These are phyloP conservation scores for Pseudogymnoascus sp. DNA, from an alignment of 2,329 filamentous ascomycete species.

Conservation along the genomic window DNA sequence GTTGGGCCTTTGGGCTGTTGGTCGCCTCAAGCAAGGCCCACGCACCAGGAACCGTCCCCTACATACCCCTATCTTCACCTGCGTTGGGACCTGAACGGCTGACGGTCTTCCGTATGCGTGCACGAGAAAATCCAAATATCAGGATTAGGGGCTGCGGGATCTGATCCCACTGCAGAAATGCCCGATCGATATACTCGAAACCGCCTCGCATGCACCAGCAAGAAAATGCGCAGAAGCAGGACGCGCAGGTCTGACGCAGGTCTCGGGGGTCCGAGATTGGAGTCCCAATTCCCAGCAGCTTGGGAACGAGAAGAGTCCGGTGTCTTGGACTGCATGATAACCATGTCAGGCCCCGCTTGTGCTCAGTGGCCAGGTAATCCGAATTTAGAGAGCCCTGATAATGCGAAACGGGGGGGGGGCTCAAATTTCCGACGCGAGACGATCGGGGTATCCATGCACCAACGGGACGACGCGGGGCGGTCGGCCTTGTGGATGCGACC, in stretches of 20 bases:
- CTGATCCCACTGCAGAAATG: background rate
- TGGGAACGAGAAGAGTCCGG: background rate
- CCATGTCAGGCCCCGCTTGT: background rate
- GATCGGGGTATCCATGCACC: background rate
- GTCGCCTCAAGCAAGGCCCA: background rate
- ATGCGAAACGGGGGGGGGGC: background rate
- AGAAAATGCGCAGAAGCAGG: background rate
- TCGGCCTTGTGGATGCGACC: background rate
- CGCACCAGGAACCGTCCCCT: background rate
- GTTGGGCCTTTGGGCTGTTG: background rate
- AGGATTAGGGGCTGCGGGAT: background rate
- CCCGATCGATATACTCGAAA: background rate
- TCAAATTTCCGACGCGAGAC: constrained; percentile 2
- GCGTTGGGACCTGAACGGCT: background rate
- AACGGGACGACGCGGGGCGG: background rate
- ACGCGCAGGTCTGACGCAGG: background rate
- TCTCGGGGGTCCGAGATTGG: background rate
- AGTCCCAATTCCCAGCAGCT: background rate
- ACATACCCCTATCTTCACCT: background rate
- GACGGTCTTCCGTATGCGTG: background rate
- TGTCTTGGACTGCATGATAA: background rate
- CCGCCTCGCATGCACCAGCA: background rate
- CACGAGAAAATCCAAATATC: background rate
- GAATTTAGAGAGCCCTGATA: background rate
- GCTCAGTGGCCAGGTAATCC: background rate